Evolutionary conservation across 768 basidiomycete species (phyloP), one percentile per base, ranked within the genome.

Genomic region (Rhodotorula graminis): DNA sequence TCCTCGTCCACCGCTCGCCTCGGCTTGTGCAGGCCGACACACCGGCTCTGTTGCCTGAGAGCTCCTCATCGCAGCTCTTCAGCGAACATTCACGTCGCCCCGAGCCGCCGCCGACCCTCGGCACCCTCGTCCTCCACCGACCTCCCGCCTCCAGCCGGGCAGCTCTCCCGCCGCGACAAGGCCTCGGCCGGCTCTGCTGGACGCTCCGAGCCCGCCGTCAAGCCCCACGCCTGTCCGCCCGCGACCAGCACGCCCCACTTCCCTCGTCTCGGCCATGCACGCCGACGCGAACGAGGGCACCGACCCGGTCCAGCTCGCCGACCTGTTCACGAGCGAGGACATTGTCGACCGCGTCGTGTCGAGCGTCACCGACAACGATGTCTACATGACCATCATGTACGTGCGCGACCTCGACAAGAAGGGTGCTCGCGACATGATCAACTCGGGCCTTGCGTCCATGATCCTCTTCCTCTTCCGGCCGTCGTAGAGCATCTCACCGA

Each of bases 321-420:
- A 59, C 52, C 57, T 67, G 23, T 52, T 67, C 58, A 60, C 71
- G 12, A 23, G 62, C 25, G 65, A 72, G 21, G 71, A 72, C 31
- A 25, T 67, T 31, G 42, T 67, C 47, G 66, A 67, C 44, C 61
- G 71, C 25, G n/a, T 72, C 37, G 66, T 72, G 8, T 25, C 31
- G 15, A 27, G 40, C 15, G 50, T 67, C 25, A 33, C 14, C 2
- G 65, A 49, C 6, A 66, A 55, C 2, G 65, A 67, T 23, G 27
- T 67, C 7, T 27, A 23, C 46, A 23, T 33, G 31, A 40, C 50
- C 15, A 2, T 67, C 14, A 44, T 55, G 50, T 67, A 58, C 49
- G 19, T 64, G 29, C 55, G 57, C 31, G 21, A 47, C 15, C 49
- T 72, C 6, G 57, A 64, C 25, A 46, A 44, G 15, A 42, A 33